Conservation (phyloP, 2,329 filamentous ascomycete genomes). For the Colletotrichum somersetense region DNA sequence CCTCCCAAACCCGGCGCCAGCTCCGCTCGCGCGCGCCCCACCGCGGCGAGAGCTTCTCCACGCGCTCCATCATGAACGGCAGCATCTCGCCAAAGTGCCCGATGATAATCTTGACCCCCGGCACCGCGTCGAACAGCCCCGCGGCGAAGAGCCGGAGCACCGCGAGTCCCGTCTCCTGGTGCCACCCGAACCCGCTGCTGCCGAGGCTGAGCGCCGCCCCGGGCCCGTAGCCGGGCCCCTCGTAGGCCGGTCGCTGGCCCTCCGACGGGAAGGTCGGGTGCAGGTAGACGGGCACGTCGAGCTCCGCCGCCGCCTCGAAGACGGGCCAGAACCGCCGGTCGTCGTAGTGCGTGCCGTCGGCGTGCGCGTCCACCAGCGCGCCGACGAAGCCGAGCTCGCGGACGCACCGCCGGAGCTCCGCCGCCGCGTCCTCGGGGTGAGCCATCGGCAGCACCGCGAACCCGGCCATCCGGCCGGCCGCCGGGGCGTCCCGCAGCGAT, state of each 20-base stretch:
- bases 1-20: constrained; percentile 64
- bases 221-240: constrained; percentile 46
- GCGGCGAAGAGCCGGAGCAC: constrained; percentile 31
- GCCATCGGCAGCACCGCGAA: constrained; percentile 57
- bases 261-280: constrained; percentile 62
- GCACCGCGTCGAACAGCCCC: constrained; percentile 26
- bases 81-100: constrained; percentile 52
- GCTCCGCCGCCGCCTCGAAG: constrained; percentile 67
- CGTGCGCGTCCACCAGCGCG: constrained; percentile 71
- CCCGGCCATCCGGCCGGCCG: constrained; percentile 2
- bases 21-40: constrained; percentile 51
- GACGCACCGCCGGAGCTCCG: constrained; percentile 66
- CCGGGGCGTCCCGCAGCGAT: neutral
- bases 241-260: constrained; percentile 46
- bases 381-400: constrained; percentile 71
- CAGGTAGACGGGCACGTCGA: constrained; percentile 74
- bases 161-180: constrained; percentile 59
- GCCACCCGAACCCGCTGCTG: constrained; percentile 63
- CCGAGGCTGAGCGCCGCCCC: constrained; percentile 51
- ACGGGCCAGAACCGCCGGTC: constrained; percentile 73
- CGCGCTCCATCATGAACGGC: constrained; percentile 66
- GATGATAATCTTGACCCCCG: constrained; percentile 22
- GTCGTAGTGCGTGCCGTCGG: constrained; percentile 68
- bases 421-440: constrained; percentile 61
- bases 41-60: constrained; percentile 47